Conservation (phyloP, 768 basidiomycete genomes). For the Piloderma croceum region DNA sequence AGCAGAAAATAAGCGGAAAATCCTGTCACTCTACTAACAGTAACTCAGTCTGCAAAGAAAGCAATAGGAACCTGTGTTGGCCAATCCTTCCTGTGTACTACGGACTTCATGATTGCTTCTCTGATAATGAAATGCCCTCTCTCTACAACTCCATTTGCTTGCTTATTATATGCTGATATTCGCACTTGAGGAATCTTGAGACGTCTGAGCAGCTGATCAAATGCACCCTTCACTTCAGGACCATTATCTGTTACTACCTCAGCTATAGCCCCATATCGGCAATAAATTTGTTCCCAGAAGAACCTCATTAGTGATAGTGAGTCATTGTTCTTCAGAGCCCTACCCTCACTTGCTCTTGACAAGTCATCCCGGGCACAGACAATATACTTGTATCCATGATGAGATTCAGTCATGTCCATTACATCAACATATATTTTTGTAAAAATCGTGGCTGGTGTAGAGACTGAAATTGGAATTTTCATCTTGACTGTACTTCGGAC, state of each 20-base stretch:
- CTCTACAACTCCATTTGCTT: constrained; percentile 34
- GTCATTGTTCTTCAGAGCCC: constrained; percentile 13
- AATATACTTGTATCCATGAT: constrained; percentile 17
- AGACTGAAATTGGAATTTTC: constrained; percentile 8
- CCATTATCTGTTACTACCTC: constrained; percentile 27
- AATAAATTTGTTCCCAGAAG: constrained; percentile 28
- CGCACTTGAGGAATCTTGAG: constrained; percentile 20
- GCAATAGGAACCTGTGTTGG: neutral
- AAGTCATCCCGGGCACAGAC: constrained; percentile 26
- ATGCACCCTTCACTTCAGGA: constrained; percentile 9
- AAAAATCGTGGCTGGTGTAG: constrained; percentile 10
- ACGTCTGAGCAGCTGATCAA: constrained; percentile 6
- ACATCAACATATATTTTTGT: constrained; percentile 23
- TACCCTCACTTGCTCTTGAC: constrained; percentile 22
- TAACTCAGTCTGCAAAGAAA: constrained; percentile 16
- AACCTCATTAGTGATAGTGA: constrained; percentile 20
- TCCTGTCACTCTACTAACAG: constrained; percentile 15
- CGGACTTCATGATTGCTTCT: constrained; percentile 25
- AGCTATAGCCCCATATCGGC: constrained; percentile 23
- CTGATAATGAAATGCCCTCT: constrained; percentile 25
- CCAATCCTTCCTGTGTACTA: constrained; percentile 5
- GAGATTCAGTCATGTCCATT: constrained; percentile 21
- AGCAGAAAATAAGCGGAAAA: constrained; percentile 20
- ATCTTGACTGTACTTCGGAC: too few species aligned
- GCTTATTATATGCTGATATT: constrained; percentile 31